Base-by-base conservation (phyloP, 257 asterid species). In the Verbena officinalis region DNA sequence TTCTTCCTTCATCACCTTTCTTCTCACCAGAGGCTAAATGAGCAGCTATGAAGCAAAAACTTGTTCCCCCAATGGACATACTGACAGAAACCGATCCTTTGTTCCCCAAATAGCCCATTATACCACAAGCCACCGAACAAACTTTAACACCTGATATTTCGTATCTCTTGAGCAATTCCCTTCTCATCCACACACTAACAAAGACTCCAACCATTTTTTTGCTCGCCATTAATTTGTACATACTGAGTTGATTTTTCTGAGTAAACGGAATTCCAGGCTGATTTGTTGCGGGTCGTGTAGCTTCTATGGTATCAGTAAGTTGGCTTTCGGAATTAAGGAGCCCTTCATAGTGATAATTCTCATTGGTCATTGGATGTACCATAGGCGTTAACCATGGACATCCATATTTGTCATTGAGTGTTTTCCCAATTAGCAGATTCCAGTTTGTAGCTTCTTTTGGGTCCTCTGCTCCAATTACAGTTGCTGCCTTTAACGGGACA, bases 21-120 rank as follows among this genome's bases (percentile, higher is more conserved):
- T 89, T 91, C 82, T 91, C 98, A 7, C 98, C 98, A 1, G 98
- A 91, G 56, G 98, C 98, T 55, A 91, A 80, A 71, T 91, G 98
- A 19, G 96, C 96, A 11, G 85, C 94, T 56, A 85, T 73, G 83
- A 91, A 91, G 81, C 98, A 91, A 82, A 91, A 91, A 59, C 86
- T 89, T 17, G 95, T 86, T 59, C 86, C 92, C 7, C 78, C 96
- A 36, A 89, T 78, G 16, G 86, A 70, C 90, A 91, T 62, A 67
- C 98, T 91, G 43, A 89, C 84, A 3, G 92, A 77, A 67, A 91
- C 92, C 0, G 98, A 89, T 52, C 96, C 98, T 73, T 91, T 91
- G 75, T 91, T 91, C 23, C 96, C 96, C 80, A 91, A 81, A 78
- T 81, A 85, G 9, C 98, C 96, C 98, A 91, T 86, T 66, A 89